phyloP scores from a whole-genome alignment of 768 basidiomycete species.

The Pulveroboletus sp. region DNA sequence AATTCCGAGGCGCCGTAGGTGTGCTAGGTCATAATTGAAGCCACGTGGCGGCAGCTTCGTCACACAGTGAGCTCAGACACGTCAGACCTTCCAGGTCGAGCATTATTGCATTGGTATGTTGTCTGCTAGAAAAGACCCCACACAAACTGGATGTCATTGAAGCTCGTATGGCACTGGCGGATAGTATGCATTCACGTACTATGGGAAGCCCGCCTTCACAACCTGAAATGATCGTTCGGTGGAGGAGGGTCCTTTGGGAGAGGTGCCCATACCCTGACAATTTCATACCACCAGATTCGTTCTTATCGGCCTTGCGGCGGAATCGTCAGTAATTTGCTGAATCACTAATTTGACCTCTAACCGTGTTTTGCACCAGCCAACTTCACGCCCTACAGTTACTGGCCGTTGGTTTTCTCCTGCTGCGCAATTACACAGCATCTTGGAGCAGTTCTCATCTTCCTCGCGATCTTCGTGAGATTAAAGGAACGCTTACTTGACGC shows the following conservation, averaged over 20 bases:
- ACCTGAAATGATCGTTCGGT: slow-evolving; percentile 31
- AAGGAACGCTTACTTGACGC: slow-evolving; percentile 64
- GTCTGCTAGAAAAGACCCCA: too few species aligned
- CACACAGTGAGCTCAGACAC: too few species aligned
- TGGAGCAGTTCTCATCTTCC: slow-evolving; percentile 74
- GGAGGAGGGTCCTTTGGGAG: slow-evolving; percentile 82
- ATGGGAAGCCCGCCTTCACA: not conserved
- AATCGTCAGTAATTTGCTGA: slow-evolving; percentile 56
- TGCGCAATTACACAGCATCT: slow-evolving; percentile 84
- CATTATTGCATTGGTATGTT: too few species aligned
- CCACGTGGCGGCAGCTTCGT: slow-evolving; percentile 13
- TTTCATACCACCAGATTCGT: slow-evolving; percentile 68
- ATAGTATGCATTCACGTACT: not conserved
- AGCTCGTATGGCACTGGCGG: not conserved
- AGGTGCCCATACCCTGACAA: slow-evolving; percentile 76
- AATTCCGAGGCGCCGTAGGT: slow-evolving; percentile 17
- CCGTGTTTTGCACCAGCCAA: slow-evolving; percentile 53
- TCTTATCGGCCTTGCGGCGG: slow-evolving; percentile 71
- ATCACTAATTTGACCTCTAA: slow-evolving; percentile 11
- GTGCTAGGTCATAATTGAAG: too few species aligned
- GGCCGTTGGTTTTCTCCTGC: slow-evolving; percentile 63
- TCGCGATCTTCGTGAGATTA: slow-evolving; percentile 73
- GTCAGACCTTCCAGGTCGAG: too few species aligned
- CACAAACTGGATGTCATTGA: not conserved
- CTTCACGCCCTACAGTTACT: slow-evolving; percentile 74